Conservation (phyloP, 73 alveolate species). For the Tetrahymena elliotti region DNA sequence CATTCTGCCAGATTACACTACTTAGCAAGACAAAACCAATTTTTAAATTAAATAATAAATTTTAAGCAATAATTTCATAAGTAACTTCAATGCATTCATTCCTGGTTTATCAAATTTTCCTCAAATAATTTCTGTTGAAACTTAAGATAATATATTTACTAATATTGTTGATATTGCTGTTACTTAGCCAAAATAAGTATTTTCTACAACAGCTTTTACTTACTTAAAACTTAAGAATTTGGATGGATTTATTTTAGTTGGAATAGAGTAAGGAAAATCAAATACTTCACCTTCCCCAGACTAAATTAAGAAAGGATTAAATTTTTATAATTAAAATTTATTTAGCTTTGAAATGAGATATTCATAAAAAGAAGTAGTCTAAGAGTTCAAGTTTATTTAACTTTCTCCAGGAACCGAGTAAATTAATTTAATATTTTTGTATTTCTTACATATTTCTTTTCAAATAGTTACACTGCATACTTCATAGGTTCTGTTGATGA, state of each 20-base stretch:
- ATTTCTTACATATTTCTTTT: neutral
- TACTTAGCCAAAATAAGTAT: neutral
- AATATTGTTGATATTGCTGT: neutral
- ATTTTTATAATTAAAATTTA: neutral
- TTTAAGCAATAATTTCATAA: neutral
- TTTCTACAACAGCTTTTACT: neutral
- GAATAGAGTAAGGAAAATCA: neutral
- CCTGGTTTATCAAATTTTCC: neutral
- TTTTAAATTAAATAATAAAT: neutral
- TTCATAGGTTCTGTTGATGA: neutral
- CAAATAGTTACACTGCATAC: neutral
- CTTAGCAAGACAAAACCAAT: neutral
- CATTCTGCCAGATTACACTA: neutral
- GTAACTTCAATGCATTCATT: neutral
- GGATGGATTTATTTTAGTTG: neutral
- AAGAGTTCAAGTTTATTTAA: neutral
- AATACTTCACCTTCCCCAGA: neutral
- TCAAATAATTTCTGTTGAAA: neutral
- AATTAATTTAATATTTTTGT: neutral
- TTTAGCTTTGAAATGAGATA: neutral
- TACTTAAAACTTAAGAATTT: neutral
- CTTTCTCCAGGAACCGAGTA: neutral
- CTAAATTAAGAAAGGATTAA: neutral
- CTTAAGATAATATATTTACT: neutral
- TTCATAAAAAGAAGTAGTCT: neutral